Conservation (phyloP, 352 stramenopile species). For the Phytophthora parvispora region DNA sequence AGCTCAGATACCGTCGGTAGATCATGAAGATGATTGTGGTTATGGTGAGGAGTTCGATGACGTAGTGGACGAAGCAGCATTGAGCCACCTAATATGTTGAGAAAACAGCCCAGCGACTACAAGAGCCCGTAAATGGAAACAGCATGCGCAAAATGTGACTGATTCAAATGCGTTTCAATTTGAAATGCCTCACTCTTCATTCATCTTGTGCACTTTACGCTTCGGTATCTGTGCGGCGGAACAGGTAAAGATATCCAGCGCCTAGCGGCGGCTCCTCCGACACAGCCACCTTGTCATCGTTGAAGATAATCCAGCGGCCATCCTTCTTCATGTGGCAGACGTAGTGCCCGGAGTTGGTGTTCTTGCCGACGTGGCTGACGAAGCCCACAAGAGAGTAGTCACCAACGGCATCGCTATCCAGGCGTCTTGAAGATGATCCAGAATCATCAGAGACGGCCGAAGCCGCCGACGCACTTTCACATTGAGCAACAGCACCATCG, state of each 20-base stretch:
- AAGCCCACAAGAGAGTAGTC: conserved; percentile 98
- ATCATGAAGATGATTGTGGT: conserved; percentile 62
- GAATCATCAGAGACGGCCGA: conserved; percentile 26
- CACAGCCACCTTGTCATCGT: conserved; percentile 99
- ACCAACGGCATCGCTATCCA: conserved; percentile 60
- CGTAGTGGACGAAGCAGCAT: conserved; percentile 73
- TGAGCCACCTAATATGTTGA: conserved; percentile 65
- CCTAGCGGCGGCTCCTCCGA: conserved; percentile 95
- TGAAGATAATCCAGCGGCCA: conserved; percentile 98
- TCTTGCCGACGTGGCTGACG: conserved; percentile 99
- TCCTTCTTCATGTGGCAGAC: conserved; percentile 99
- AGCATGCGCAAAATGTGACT: conserved; percentile 3
- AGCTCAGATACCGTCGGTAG: conserved; percentile 4
- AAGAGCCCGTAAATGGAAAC: conserved; percentile 14
- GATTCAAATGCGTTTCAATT: conserved; percentile 17
- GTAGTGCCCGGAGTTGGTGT: conserved; percentile 98
- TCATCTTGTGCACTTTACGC: conserved; percentile 19
- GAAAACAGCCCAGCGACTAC: not conserved
- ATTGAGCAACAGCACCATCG: conserved; percentile 91
- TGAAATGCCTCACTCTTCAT: not conserved
- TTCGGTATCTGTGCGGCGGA: conserved; percentile 64
- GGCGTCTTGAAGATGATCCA: conserved; percentile 39
- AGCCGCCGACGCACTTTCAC: conserved; percentile 54
- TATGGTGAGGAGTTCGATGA: conserved; percentile 90
- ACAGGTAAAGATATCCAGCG: conserved; percentile 98